These are phyloP conservation scores for Chrysanthemum seticuspe DNA, from an alignment of 129 eudicot species.

Conservation along the genomic window DNA sequence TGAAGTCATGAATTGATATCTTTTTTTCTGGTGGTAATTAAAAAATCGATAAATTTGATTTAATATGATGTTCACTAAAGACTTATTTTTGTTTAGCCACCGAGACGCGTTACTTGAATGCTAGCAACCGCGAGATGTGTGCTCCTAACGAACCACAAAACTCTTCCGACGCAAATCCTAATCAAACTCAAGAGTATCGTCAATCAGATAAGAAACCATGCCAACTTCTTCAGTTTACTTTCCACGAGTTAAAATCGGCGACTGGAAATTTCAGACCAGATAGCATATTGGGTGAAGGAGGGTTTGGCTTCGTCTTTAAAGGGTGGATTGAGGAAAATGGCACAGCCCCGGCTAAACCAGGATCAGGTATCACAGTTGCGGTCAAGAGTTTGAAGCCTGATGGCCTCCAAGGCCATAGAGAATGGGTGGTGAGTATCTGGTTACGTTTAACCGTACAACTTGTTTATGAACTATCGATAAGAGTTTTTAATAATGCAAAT, in stretches of 20 bases:
- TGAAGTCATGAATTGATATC: background rate
- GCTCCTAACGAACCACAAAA: slow-evolving; percentile 75
- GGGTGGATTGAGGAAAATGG: slow-evolving; percentile 98
- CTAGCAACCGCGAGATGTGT: slow-evolving; percentile 92
- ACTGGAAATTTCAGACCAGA: slow-evolving; percentile 95
- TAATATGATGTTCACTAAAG: background rate
- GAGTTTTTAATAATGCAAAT: background rate
- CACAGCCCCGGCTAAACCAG: slow-evolving; percentile 94
- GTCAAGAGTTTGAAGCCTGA: slow-evolving; percentile 97
- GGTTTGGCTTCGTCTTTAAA: slow-evolving; percentile 87
- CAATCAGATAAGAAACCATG: slow-evolving; percentile 46
- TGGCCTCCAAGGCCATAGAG: slow-evolving; percentile 97
- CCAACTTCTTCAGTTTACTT: slow-evolving; percentile 74
- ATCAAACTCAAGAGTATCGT: slow-evolving; percentile 36
- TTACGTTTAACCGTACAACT: background rate
- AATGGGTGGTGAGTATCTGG: slow-evolving; percentile 90
- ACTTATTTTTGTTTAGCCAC: slow-evolving; percentile 48
- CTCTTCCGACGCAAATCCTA: slow-evolving; percentile 45
- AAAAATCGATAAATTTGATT: too few species aligned
- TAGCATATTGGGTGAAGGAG: slow-evolving; percentile 96
- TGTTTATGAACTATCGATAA: background rate
- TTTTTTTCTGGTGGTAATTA: background rate
- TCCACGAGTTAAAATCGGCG: slow-evolving; percentile 83
- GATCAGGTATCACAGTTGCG: slow-evolving; percentile 82
- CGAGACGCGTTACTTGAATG: slow-evolving; percentile 90